Conservation (phyloP, 2,329 filamentous ascomycete species). For the Ilyonectria robusta region DNA sequence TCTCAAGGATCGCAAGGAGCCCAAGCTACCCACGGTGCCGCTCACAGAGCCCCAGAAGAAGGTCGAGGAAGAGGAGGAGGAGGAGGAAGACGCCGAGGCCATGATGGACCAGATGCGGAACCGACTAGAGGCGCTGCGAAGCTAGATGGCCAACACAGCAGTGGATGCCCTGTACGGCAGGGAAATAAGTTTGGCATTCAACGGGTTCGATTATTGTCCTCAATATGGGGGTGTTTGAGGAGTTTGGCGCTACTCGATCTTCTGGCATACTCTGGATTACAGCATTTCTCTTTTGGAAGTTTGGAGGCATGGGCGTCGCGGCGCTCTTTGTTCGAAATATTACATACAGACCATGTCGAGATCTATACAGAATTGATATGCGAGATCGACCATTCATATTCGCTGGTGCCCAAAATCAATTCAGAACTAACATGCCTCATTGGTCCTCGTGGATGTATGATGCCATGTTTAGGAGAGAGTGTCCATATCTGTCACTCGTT, state of each 20-base stretch:
- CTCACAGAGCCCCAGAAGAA: slow-evolving; percentile 67
- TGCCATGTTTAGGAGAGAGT: too few species aligned
- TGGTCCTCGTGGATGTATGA: background rate
- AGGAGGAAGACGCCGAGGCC: slow-evolving; percentile 85
- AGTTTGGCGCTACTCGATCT: slow-evolving; percentile 28
- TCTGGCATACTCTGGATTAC: slow-evolving; percentile 26
- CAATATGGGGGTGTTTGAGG: slow-evolving; percentile 12
- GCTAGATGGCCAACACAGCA: slow-evolving; percentile 60
- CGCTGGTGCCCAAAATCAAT: background rate
- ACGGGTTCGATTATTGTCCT: slow-evolving; percentile 4
- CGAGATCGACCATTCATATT: background rate
- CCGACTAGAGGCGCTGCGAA: slow-evolving; percentile 90
- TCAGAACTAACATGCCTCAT: background rate
- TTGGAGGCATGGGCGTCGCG: slow-evolving; percentile 5
- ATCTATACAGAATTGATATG: background rate
- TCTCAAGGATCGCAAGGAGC: slow-evolving; percentile 82
- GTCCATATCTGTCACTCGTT: background rate
- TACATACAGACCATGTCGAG: slow-evolving; percentile 3
- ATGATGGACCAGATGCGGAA: slow-evolving; percentile 96
- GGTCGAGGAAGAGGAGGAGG: slow-evolving; percentile 64
- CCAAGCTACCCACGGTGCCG: slow-evolving; percentile 69
- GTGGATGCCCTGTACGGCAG: background rate
- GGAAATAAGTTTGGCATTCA: background rate
- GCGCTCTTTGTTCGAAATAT: slow-evolving; percentile 16
- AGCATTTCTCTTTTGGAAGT: slow-evolving; percentile 15